A percentile compares a stretch with the other conserved stretches of the same genome.
Evolutionary conservation across 2,329 filamentous ascomycete genomes (phyloP).

Genomic region (Magnaporthiopsis poae): DNA sequence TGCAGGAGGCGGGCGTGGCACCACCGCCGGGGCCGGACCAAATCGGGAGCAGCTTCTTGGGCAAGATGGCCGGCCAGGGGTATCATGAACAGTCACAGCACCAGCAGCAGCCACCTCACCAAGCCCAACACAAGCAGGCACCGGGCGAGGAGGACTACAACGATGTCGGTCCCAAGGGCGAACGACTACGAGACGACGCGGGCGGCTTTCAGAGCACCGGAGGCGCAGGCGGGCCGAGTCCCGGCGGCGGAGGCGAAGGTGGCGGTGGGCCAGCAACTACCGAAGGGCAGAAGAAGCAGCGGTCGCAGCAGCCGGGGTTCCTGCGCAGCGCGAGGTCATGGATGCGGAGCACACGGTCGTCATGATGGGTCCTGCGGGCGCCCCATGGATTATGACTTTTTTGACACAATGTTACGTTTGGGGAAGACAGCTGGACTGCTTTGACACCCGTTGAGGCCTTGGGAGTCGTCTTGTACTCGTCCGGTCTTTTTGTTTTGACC

Average conservation of each 20-base stretch:
- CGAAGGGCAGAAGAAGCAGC: too few relatives aligned
- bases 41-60: slow-evolving; percentile 11
- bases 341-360: neutral
- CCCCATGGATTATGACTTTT: too few relatives aligned
- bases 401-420: too few relatives aligned
- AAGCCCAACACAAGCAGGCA: slow-evolving; percentile 4
- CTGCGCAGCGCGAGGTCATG: slow-evolving; percentile 15
- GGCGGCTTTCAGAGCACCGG: slow-evolving; percentile 18
- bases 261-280: too few relatives aligned
- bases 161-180: slow-evolving; percentile 34
- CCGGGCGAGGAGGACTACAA: slow-evolving; percentile 22
- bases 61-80: slow-evolving; percentile 12
- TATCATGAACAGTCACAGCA: too few relatives aligned
- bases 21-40: slow-evolving; percentile 7
- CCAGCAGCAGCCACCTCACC: too few relatives aligned
- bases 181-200: slow-evolving; percentile 39
- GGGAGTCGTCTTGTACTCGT: too few relatives aligned
- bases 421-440: too few relatives aligned
- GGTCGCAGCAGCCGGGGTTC: too few relatives aligned
- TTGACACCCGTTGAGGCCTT: too few relatives aligned
- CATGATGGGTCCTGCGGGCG: neutral
- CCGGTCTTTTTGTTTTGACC: too few relatives aligned
- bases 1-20: slow-evolving; percentile 17
- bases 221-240: slow-evolving; percentile 5
- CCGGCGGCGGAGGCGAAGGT: neutral